These are phyloP conservation scores for Leptoxyphium fumago DNA, from an alignment of 2,329 filamentous ascomycete species.

Conservation along the genomic window DNA sequence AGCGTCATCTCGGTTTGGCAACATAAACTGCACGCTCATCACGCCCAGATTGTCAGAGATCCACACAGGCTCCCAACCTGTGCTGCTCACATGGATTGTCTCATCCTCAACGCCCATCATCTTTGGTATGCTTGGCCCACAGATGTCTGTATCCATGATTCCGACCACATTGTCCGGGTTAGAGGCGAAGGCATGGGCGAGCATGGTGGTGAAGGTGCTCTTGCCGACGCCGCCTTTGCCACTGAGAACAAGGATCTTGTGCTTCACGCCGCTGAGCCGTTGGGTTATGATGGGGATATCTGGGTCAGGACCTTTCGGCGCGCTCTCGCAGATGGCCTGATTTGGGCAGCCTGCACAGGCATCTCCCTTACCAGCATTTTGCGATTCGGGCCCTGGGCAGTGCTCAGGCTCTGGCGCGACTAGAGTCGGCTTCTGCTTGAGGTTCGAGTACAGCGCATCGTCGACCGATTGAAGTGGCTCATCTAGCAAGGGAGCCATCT, in stretches of 20 bases:
- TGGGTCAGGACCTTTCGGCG: conserved; percentile 88
- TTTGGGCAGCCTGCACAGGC: conserved; percentile 93
- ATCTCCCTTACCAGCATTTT: conserved; percentile 52
- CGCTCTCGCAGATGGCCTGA: conserved; percentile 84
- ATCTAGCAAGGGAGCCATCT: conserved; percentile 72
- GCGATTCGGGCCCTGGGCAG: conserved; percentile 79
- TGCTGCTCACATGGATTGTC: conserved; percentile 77
- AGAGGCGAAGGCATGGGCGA: conserved; percentile 76
- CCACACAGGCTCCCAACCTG: conserved; percentile 92
- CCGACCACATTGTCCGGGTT: conserved; percentile 69
- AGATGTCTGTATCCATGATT: conserved; percentile 97
- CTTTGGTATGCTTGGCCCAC: conserved; percentile 88
- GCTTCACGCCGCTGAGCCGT: conserved; percentile 64
- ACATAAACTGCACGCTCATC: conserved; percentile 98
- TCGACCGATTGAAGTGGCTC: conserved; percentile 40
- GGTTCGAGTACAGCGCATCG: conserved; percentile 53
- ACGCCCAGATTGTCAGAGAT: conserved; percentile 85
- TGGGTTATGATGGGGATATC: conserved; percentile 80
- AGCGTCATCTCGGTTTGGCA: conserved; percentile 83
- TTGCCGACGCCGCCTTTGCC: conserved; percentile 97
- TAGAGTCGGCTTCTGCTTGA: conserved; percentile 67
- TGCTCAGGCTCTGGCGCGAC: conserved; percentile 91
- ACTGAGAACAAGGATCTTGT: conserved; percentile 85
- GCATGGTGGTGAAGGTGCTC: conserved; percentile 77
- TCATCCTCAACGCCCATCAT: conserved; percentile 97